phyloP scores from a whole-genome alignment of 139 green algal species.

The Tetradesmus obliquus region DNA sequence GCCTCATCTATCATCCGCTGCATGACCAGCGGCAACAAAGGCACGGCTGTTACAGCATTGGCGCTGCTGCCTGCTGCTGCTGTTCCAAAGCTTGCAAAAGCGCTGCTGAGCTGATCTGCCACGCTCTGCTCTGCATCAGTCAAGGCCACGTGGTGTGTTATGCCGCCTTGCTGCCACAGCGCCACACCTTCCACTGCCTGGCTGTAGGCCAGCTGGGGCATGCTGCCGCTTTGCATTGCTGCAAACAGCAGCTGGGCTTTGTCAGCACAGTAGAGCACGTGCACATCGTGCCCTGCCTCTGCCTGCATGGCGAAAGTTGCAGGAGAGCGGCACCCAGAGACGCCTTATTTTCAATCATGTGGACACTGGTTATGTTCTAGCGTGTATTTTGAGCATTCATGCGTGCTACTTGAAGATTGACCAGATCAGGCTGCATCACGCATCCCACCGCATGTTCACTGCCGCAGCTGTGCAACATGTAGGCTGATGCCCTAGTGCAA shows the following conservation, averaged over 20 bases:
- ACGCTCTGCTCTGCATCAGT: slow-evolving; percentile 17
- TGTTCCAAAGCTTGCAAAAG: background rate
- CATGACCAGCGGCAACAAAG: background rate
- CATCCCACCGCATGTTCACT: too few species aligned
- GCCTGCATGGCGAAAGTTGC: background rate
- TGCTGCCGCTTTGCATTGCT: slow-evolving; percentile 3
- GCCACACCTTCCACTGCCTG: slow-evolving; percentile 19
- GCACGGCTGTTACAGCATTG: background rate
- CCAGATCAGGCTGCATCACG: background rate
- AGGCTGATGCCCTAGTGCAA: background rate
- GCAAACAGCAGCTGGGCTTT: slow-evolving; percentile 2
- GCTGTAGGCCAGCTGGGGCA: background rate
- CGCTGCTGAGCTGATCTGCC: background rate
- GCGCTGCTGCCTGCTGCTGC: background rate
- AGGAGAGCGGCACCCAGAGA: background rate
- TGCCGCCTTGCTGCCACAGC: background rate
- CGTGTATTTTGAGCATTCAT: too few species aligned
- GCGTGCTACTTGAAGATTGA: too few species aligned
- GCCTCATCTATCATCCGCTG: slow-evolving; percentile 27
- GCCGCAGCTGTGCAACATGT: background rate
- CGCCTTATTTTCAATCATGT: background rate
- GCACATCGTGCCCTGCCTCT: slow-evolving; percentile 11
- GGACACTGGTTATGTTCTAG: too few species aligned
- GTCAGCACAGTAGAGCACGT: slow-evolving; percentile 16
- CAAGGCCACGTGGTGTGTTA: slow-evolving; percentile 5